Percentiles rank a stretch among this genome's conserved stretches.
These are phyloP conservation scores for Verticillium nubilum DNA, from an alignment of 2,329 filamentous ascomycete genomes.

Conservation along the genomic window DNA sequence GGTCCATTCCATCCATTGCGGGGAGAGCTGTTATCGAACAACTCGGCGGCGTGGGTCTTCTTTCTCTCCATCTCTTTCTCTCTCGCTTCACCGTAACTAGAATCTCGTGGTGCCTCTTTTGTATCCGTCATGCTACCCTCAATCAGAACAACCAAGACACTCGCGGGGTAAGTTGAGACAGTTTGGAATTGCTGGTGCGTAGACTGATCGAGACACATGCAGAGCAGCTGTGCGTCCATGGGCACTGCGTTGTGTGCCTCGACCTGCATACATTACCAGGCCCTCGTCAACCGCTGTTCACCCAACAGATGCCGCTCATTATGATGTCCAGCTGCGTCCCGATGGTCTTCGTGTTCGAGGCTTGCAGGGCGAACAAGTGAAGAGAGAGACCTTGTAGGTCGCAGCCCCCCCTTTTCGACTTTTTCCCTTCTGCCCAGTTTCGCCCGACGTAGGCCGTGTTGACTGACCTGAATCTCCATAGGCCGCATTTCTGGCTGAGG, in stretches of 20 bases:
- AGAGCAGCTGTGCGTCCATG: neutral
- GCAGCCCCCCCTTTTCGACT: neutral
- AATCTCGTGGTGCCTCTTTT: neutral
- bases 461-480: neutral
- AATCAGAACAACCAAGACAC: neutral
- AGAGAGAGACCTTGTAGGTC: conserved; percentile 11
- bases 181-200: neutral
- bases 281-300: neutral
- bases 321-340: neutral
- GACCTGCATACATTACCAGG: neutral
- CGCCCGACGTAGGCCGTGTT: conserved; percentile 1
- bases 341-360: conserved; percentile 7
- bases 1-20: neutral
- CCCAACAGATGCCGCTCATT: neutral
- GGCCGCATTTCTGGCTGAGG: conserved; percentile 14
- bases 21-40: neutral
- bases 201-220: neutral
- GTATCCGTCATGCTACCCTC: neutral
- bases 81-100: neutral
- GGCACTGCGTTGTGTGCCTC: neutral
- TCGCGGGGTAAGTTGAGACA: neutral
- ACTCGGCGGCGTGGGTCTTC: neutral
- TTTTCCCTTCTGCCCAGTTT: neutral
- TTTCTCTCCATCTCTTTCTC: neutral
- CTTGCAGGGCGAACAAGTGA: neutral